phyloP scores from a whole-genome alignment of 768 basidiomycete species.

The Exidia glandulosa region DNA sequence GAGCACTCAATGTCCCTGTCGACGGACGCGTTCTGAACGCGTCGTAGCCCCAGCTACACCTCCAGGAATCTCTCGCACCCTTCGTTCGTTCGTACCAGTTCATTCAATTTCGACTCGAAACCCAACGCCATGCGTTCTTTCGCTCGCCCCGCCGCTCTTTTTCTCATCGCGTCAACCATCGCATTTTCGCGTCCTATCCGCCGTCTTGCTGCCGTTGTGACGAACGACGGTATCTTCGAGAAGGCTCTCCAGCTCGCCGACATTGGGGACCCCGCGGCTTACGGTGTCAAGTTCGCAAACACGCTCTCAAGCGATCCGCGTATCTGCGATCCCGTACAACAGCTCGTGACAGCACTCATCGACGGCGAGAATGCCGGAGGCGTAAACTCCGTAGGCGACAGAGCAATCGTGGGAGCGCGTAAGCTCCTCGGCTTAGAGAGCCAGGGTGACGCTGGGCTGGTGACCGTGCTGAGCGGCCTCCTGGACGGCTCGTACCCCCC shows the following conservation, averaged over 20 bases:
- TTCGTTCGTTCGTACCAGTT: no score
- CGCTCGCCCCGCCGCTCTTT: not conserved
- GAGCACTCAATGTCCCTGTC: no score
- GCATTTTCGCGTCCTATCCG: not conserved
- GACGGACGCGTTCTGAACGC: no score
- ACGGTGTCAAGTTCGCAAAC: conserved; percentile 2
- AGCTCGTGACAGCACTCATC: not conserved
- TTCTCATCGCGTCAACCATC: not conserved
- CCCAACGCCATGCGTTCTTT: not conserved
- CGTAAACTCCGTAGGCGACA: conserved; percentile 3
- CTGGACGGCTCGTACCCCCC: conserved; percentile 1
- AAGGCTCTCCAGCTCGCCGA: not conserved
- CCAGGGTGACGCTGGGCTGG: conserved; percentile 2
- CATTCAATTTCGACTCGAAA: no score
- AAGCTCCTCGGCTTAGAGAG: conserved; percentile 2
- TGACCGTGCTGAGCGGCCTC: conserved; percentile 3
- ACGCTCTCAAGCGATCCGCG: conserved; percentile 3
- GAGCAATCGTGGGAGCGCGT: conserved; percentile 2
- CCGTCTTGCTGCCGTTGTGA: not conserved
- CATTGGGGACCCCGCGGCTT: not conserved
- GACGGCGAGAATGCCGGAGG: conserved; percentile 3
- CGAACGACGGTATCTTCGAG: not conserved
- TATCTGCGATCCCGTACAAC: not conserved
- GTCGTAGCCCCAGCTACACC: no score
- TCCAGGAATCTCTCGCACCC: no score